Percentiles rank a stretch among this genome's conserved stretches.
Conservation (phyloP, 768 basidiomycete species). For the Agaricus blazei region DNA sequence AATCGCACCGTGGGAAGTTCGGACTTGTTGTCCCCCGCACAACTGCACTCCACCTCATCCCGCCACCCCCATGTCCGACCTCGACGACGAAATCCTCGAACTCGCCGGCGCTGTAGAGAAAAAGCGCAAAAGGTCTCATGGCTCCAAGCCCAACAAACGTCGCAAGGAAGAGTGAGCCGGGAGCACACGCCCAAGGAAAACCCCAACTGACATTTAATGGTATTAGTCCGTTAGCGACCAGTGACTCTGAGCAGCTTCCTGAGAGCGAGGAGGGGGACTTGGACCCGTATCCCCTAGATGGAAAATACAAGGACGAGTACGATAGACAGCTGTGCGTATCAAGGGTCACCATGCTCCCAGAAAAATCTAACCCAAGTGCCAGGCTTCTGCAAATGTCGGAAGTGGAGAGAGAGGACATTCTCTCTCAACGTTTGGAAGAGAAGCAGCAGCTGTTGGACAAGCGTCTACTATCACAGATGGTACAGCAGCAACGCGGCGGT, state of each 20-base stretch:
- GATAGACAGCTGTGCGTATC: conserved; percentile 74
- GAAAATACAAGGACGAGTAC: conserved; percentile 80
- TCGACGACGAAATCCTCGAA: conserved; percentile 74
- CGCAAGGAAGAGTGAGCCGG: conserved; percentile 64
- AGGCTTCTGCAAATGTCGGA: conserved; percentile 82
- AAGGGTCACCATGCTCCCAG: not conserved
- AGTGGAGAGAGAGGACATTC: conserved; percentile 82
- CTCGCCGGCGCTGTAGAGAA: conserved; percentile 71
- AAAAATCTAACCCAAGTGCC: conserved; percentile 2
- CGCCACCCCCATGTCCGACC: conserved; percentile 36
- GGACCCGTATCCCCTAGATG: conserved; percentile 87
- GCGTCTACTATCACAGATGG: conserved; percentile 67
- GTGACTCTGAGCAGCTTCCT: conserved; percentile 49
- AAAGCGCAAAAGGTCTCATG: conserved; percentile 56
- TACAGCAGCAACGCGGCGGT: conserved; percentile 55
- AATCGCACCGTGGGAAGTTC: conserved; percentile 4
- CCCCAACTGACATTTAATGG: conserved; percentile 3
- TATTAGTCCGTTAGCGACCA: conserved; percentile 21
- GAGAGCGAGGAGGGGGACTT: conserved; percentile 61
- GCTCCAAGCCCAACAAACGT: conserved; percentile 43
- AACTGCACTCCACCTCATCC: not conserved
- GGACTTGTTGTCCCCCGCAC: not conserved
- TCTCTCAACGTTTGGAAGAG: conserved; percentile 77
- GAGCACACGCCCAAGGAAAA: not conserved
- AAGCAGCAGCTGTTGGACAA: conserved; percentile 72